Conservation (phyloP, 2,329 filamentous ascomycete species). For the Fonsecaea erecta region DNA sequence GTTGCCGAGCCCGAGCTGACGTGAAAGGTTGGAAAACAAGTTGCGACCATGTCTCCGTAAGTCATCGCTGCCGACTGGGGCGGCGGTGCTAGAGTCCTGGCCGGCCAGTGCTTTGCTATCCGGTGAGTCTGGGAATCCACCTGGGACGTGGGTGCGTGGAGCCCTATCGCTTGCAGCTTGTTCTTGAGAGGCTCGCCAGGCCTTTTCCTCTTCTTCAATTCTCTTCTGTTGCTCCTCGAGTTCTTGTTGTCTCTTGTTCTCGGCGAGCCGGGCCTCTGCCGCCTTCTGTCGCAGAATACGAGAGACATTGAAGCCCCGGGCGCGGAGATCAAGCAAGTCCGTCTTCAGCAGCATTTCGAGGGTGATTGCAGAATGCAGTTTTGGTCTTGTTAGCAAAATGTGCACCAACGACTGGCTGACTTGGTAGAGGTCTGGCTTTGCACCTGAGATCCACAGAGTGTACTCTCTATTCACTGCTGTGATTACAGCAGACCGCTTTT, state of each 20-base stretch:
- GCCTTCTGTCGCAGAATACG: slow-evolving; percentile 88
- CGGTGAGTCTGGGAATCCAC: slow-evolving; percentile 71
- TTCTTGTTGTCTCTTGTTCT: slow-evolving; percentile 76
- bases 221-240: slow-evolving; percentile 73
- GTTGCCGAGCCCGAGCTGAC: slow-evolving; percentile 66
- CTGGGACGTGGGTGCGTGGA: slow-evolving; percentile 65
- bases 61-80: slow-evolving; percentile 34
- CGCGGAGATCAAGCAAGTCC: slow-evolving; percentile 77
- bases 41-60: slow-evolving; percentile 56
- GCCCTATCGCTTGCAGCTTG: slow-evolving; percentile 42
- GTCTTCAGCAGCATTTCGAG: slow-evolving; percentile 89
- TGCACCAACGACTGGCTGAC: slow-evolving; percentile 85
- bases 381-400: slow-evolving; percentile 78
- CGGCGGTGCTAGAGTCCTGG: slow-evolving; percentile 9
- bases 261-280: slow-evolving; percentile 83
- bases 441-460: slow-evolving; percentile 75
- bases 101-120: slow-evolving; percentile 41
- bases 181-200: slow-evolving; percentile 51
- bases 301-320: slow-evolving; percentile 94
- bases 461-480: slow-evolving; percentile 62
- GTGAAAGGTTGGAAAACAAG: slow-evolving; percentile 71
- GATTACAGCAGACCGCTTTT: slow-evolving; percentile 76
- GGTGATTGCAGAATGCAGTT: slow-evolving; percentile 85
- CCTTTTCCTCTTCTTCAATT: slow-evolving; percentile 64
- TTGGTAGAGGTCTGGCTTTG: slow-evolving; percentile 82